Evolutionary conservation across 495 filamentous ascomycete species (phyloP).

Genomic region (Penicillium soppii): DNA sequence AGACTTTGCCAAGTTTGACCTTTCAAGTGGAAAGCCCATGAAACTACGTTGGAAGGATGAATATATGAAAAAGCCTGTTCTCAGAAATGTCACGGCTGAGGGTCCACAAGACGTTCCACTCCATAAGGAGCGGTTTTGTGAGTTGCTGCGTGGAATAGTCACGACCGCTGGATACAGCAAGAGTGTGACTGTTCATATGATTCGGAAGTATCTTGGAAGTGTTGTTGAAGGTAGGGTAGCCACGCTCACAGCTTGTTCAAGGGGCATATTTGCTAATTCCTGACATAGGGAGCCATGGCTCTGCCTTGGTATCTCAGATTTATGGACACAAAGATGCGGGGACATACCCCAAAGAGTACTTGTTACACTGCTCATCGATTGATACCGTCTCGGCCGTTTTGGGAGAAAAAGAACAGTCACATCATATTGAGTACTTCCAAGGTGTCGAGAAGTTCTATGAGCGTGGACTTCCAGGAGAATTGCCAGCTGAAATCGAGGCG

Average conservation of each 20-base stretch:
- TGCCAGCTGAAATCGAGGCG: constrained; percentile 15
- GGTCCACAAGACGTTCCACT: constrained; percentile 19
- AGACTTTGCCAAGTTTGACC: constrained; percentile 16
- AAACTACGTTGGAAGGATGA: constrained; percentile 12
- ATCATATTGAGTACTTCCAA: constrained; percentile 24
- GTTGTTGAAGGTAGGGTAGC: constrained; percentile 13
- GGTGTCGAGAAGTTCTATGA: constrained; percentile 18
- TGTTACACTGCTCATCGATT: constrained; percentile 19
- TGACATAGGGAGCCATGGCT: constrained; percentile 10
- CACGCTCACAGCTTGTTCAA: constrained; percentile 26
- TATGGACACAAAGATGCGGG: constrained; percentile 19
- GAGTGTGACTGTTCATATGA: constrained; percentile 7
- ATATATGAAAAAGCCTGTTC: constrained; percentile 17
- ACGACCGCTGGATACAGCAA: constrained; percentile 15
- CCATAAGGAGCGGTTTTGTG: constrained; percentile 10
- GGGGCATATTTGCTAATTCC: constrained; percentile 3
- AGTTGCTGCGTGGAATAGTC: constrained; percentile 8
- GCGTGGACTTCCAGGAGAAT: constrained; percentile 12
- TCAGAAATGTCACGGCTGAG: constrained; percentile 23
- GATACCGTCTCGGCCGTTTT: constrained; percentile 20
- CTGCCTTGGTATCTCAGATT: constrained; percentile 22
- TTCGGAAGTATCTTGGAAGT: constrained; percentile 16
- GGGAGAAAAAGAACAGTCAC: constrained; percentile 17
- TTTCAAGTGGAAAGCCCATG: background rate
- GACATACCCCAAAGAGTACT: constrained; percentile 21